Base-by-base conservation (phyloP, 2,329 filamentous ascomycete genomes). In the Colletotrichum sp. region DNA sequence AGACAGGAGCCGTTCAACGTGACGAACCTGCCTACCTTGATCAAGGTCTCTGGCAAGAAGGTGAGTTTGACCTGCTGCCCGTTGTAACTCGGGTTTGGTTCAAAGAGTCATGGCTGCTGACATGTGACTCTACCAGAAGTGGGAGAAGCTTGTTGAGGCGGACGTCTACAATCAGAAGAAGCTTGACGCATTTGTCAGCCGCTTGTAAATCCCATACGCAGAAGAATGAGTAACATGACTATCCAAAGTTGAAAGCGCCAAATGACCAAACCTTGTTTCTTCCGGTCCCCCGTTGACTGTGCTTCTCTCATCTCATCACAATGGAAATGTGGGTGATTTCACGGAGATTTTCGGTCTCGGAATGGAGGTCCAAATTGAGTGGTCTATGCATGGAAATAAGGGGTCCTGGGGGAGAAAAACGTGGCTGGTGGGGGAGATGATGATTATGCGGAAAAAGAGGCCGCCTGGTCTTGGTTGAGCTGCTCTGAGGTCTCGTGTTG, bases 1-100 rank as follows among this genome's bases (percentile, higher is more conserved):
- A 75, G 74, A 60, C 74, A 75, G 48, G 70, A 57, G 64, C 74
- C 74, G 34, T 75, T 75, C 74, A 75, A 74, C 59, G 74, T 75
- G 12, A 75, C 74, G 19, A 75, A 75, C 59, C 59, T 75, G 44
- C 74, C 74, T 3, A 75, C 74, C 22, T 39, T 75, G 59, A 75
- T 75, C 70, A 75, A 75, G 48, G 74, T 69, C 25, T 48, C 74
- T 34, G 70, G 70, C 5, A 64, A 75, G 11, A 74, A 74, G 30
- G 74, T 74, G 36, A 48, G 74, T 65, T 22, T 22, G 19, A 7
- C 34, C 34, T 4, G 16, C 13, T 63, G 64, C 22, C 25, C 55
- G 13, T 48, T 52, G 9, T n/a, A 19, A 22, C 22, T 61, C 30
- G 30, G 8, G 25, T 19, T 59, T n/a, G 39, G 55, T 6, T 6